These are phyloP conservation scores for Dactylellina sp. DNA, from an alignment of 2,329 filamentous ascomycete genomes.

Conservation along the genomic window DNA sequence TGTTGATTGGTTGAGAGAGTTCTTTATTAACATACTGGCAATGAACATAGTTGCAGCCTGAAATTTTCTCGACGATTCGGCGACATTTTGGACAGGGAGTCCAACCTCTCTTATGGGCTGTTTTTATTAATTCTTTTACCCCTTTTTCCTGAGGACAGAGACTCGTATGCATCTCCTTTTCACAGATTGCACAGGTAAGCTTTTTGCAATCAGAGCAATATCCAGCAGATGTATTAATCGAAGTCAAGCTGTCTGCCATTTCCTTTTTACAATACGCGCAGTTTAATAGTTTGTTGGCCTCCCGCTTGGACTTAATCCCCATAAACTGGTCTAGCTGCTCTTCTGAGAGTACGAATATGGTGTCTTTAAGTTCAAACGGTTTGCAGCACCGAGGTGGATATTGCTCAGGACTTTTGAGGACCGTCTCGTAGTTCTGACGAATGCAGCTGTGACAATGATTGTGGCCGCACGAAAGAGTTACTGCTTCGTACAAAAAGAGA, in stretches of 20 bases:
- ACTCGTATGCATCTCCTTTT: constrained; percentile 30
- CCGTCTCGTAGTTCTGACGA: constrained; percentile 12
- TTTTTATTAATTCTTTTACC: not conserved
- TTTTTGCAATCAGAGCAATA: constrained; percentile 26
- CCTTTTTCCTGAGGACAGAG: constrained; percentile 25
- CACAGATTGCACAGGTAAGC: constrained; percentile 30
- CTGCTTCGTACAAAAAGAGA: constrained; percentile 6
- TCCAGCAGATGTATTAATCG: constrained; percentile 5
- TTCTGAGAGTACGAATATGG: constrained; percentile 12
- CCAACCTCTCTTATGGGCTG: constrained; percentile 4
- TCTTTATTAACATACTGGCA: constrained; percentile 34
- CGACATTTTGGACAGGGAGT: constrained; percentile 23
- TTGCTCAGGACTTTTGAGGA: not conserved
- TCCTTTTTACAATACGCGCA: constrained; percentile 29
- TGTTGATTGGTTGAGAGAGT: not conserved
- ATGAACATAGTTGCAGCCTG: constrained; percentile 25
- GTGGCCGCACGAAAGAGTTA: constrained; percentile 7
- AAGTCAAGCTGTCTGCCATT: constrained; percentile 1
- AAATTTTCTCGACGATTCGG: constrained; percentile 12
- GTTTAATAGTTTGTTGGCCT: constrained; percentile 21
- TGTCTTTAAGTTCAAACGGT: constrained; percentile 9
- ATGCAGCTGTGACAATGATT: constrained; percentile 29
- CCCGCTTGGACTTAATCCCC: not conserved
- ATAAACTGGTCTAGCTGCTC: constrained; percentile 17
- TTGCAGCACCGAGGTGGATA: constrained; percentile 43